Percentiles rank a stretch among this genome's conserved stretches.
Conservation (phyloP, 306 rosid species). For the Medicago truncatula region DNA sequence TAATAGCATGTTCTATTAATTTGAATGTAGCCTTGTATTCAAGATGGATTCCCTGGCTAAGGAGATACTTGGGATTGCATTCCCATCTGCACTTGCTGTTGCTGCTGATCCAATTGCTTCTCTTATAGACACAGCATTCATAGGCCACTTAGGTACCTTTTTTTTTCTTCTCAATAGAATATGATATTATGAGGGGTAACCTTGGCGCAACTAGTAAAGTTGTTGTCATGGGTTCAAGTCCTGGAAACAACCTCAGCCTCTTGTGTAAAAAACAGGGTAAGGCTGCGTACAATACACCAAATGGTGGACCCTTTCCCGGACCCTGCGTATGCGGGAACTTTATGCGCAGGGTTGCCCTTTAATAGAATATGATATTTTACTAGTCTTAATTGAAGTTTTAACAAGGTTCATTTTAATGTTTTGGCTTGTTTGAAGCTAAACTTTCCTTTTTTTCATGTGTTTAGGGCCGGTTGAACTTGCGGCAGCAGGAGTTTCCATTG, state of each 20-base stretch:
- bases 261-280: too few relatives aligned
- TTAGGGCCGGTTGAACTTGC: slow-evolving; percentile 95
- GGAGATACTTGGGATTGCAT: slow-evolving; percentile 84
- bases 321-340: too few relatives aligned
- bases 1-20: slow-evolving; percentile 32
- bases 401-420: not conserved
- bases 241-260: too few relatives aligned
- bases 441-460: not conserved
- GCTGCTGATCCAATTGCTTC: slow-evolving; percentile 99
- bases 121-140: slow-evolving; percentile 93
- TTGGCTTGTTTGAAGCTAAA: not conserved
- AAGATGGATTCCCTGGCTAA: slow-evolving; percentile 74
- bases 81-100: slow-evolving; percentile 93
- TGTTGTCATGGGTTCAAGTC: too few relatives aligned
- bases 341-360: too few relatives aligned
- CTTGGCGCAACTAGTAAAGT: too few relatives aligned
- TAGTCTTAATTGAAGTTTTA: not conserved
- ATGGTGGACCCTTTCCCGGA: too few relatives aligned
- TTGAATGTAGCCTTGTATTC: slow-evolving; percentile 64
- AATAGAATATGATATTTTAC: too few relatives aligned
- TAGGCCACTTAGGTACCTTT: slow-evolving; percentile 87
- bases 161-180: slow-evolving; percentile 14
- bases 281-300: too few relatives aligned
- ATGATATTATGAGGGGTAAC: not conserved
- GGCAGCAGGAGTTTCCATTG: slow-evolving; percentile 93